phyloP scores from a whole-genome alignment of 164 flowering plant genomes.

The Kalanchoe fedtschenkoi region DNA sequence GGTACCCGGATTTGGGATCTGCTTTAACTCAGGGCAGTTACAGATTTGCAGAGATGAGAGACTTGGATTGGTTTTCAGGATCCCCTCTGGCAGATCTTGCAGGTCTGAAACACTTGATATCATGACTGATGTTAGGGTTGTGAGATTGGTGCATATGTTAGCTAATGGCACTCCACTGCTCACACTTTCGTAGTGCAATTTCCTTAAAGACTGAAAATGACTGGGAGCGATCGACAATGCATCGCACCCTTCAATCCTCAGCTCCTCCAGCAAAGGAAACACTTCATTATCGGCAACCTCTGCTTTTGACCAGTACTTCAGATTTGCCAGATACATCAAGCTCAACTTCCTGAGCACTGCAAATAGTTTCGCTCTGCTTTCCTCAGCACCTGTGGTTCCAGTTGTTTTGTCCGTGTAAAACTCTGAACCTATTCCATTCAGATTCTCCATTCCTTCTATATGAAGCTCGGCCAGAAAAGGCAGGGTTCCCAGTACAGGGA shows the following conservation, averaged over 20 bases:
- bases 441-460: background rate
- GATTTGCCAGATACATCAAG: background rate
- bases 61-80: constrained; percentile 6
- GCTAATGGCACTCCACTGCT: background rate
- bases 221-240: background rate
- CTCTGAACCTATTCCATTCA: constrained; percentile 10
- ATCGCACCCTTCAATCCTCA: constrained; percentile 4
- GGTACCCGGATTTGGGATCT: background rate
- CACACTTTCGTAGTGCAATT: background rate
- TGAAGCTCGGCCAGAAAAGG: constrained; percentile 10
- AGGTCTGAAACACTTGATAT: background rate
- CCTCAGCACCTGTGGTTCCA: background rate
- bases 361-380: constrained; percentile 1
- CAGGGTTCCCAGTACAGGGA: constrained; percentile 16
- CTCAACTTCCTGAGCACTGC: constrained; percentile 11
- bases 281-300: background rate
- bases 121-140: constrained; percentile 7
- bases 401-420: background rate
- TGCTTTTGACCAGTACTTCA: constrained; percentile 15
- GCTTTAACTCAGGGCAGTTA: background rate
- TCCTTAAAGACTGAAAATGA: constrained; percentile 5
- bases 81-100: background rate
- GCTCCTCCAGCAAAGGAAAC: constrained; percentile 13
- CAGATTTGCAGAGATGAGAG: background rate
- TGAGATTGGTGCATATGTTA: background rate